Conservation (phyloP, 257 asterid genomes). For the Perilla frutescens region DNA sequence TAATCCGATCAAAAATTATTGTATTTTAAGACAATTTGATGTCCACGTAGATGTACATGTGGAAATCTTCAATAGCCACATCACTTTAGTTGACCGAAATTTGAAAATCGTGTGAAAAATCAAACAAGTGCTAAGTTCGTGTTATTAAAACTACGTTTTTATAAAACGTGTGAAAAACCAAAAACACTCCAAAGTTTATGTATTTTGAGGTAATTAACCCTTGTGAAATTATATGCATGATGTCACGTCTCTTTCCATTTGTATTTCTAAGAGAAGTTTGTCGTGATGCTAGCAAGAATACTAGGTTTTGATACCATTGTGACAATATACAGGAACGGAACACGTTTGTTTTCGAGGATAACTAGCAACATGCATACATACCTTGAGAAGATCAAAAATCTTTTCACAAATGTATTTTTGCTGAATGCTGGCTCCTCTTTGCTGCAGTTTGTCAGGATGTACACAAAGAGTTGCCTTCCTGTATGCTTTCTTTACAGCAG, state of each 20-base stretch:
- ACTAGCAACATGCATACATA: slow-evolving; percentile 25
- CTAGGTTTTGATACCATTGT: neutral
- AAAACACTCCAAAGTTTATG: too few relatives aligned
- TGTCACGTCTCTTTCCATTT: neutral
- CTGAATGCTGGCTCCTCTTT: slow-evolving; percentile 82
- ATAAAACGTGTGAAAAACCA: too few relatives aligned
- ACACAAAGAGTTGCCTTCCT: slow-evolving; percentile 88
- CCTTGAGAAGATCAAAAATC: slow-evolving; percentile 94
- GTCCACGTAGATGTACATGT: too few relatives aligned
- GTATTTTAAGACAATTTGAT: too few relatives aligned
- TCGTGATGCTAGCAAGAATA: slow-evolving; percentile 4
- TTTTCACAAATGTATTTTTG: slow-evolving; percentile 90
- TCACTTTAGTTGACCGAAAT: too few relatives aligned
- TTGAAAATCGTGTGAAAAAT: too few relatives aligned
- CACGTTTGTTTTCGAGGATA: neutral
- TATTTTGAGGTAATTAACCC: too few relatives aligned
- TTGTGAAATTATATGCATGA: too few relatives aligned
- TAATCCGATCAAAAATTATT: too few relatives aligned
- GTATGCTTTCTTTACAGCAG: slow-evolving; percentile 87
- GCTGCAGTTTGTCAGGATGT: slow-evolving; percentile 95
- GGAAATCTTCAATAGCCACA: too few relatives aligned
- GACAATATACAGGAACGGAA: neutral
- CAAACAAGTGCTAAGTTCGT: too few relatives aligned
- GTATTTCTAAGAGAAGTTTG: neutral
- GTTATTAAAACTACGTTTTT: too few relatives aligned